phyloP scores from a whole-genome alignment of 2,329 filamentous ascomycete genomes.

The Rugonectria rugulosa region DNA sequence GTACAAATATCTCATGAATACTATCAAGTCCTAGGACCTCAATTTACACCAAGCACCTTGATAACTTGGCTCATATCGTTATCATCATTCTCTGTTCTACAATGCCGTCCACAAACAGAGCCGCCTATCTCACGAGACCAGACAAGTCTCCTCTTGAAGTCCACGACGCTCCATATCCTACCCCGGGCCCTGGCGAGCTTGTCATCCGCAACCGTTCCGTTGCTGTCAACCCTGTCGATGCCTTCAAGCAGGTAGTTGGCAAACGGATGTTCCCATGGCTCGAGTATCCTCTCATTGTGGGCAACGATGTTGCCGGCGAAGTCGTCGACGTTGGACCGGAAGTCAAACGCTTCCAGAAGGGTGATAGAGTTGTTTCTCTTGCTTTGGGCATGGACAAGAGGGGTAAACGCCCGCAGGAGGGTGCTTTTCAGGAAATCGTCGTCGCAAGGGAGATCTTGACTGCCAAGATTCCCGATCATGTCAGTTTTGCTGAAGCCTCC shows the following conservation, averaged over 20 bases:
- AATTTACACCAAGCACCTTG: too few species aligned
- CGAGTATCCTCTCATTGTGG: slow-evolving; percentile 19
- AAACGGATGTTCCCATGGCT: slow-evolving; percentile 24
- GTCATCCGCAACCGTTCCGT: slow-evolving; percentile 30
- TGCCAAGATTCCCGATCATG: slow-evolving; percentile 6
- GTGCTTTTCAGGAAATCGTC: slow-evolving; percentile 12
- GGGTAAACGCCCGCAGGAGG: not conserved
- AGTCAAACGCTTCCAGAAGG: slow-evolving; percentile 32
- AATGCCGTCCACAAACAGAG: too few species aligned
- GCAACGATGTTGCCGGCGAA: slow-evolving; percentile 35
- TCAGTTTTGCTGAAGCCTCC: slow-evolving; percentile 6
- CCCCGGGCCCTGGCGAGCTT: slow-evolving; percentile 18
- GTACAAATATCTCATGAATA: too few species aligned
- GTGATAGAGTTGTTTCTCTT: slow-evolving; percentile 33
- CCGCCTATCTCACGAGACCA: not conserved
- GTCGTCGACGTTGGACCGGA: slow-evolving; percentile 31
- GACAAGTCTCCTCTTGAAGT: not conserved
- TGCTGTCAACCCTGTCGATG: slow-evolving; percentile 40
- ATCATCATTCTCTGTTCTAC: too few species aligned
- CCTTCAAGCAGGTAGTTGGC: slow-evolving; percentile 37
- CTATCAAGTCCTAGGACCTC: too few species aligned
- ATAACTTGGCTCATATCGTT: too few species aligned
- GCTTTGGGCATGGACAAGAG: slow-evolving; percentile 10
- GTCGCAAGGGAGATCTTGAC: slow-evolving; percentile 7
- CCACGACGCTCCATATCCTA: not conserved